phyloP scores from a whole-genome alignment of 768 basidiomycete species.

The Boletus pseudopeckii region DNA sequence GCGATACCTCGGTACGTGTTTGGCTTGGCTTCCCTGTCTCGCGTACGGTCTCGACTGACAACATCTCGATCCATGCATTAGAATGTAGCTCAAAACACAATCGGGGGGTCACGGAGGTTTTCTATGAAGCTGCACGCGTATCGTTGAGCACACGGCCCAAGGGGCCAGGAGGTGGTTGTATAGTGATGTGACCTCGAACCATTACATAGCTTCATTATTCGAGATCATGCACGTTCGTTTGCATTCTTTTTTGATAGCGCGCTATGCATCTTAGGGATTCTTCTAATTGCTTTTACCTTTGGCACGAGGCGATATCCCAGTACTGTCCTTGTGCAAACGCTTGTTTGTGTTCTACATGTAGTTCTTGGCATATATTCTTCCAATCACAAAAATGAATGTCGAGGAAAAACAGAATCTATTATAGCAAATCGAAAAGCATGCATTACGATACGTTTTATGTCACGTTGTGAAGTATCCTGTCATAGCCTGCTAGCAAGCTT shows the following conservation, averaged over 20 bases:
- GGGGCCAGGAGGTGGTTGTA: slow-evolving; percentile 54
- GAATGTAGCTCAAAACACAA: slow-evolving; percentile 99
- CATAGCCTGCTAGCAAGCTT: slow-evolving; percentile 43
- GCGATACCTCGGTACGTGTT: slow-evolving; percentile 78
- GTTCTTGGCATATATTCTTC: slow-evolving; percentile 9
- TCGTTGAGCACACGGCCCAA: slow-evolving; percentile 74
- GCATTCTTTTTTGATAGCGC: neutral
- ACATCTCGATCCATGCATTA: slow-evolving; percentile 26
- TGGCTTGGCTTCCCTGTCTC: neutral
- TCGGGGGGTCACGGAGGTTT: slow-evolving; percentile 89
- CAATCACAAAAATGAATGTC: neutral
- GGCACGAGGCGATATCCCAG: neutral
- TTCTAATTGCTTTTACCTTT: slow-evolving; percentile 19
- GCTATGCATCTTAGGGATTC: slow-evolving; percentile 17
- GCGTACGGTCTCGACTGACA: neutral
- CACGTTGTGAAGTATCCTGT: slow-evolving; percentile 49
- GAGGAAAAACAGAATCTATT: slow-evolving; percentile 19
- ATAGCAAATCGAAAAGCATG: slow-evolving; percentile 21
- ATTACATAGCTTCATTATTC: neutral
- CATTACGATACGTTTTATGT: slow-evolving; percentile 26
- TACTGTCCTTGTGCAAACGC: neutral
- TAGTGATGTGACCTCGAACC: slow-evolving; percentile 49
- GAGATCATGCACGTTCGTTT: slow-evolving; percentile 1
- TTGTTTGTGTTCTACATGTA: slow-evolving; percentile 6
- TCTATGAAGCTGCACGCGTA: slow-evolving; percentile 86